Evolutionary conservation across 257 asterid species (phyloP).

Genomic region (Coffea eugenioides): DNA sequence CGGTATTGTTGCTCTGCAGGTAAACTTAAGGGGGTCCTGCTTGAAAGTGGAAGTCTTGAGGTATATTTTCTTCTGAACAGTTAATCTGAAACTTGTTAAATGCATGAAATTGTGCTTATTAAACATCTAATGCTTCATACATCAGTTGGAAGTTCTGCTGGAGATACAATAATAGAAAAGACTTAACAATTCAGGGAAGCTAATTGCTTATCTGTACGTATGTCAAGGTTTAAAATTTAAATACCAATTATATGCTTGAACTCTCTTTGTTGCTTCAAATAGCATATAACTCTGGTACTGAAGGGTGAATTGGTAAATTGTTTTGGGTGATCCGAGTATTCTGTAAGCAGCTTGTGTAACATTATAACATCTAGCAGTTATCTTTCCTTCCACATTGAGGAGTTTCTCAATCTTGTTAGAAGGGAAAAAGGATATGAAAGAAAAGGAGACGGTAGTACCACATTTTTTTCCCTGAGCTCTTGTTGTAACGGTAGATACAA

Average conservation of each 20-base stretch:
- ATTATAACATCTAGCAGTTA: neutral
- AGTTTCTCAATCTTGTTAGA: neutral
- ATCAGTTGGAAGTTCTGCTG: neutral
- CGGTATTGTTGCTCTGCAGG: constrained; percentile 48
- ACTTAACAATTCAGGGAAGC: neutral
- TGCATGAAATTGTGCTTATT: neutral
- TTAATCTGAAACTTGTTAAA: neutral
- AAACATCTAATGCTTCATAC: neutral
- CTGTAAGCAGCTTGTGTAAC: neutral
- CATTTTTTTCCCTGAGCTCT: neutral
- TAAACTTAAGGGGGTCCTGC: constrained; percentile 82
- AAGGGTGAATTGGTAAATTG: neutral
- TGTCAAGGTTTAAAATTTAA: neutral
- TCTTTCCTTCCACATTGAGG: neutral
- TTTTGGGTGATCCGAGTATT: neutral
- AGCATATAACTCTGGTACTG: neutral
- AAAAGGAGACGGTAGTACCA: too few species aligned
- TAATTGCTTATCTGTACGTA: neutral
- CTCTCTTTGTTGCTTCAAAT: neutral
- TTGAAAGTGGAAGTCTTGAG: constrained; percentile 96
- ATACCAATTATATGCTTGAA: neutral
- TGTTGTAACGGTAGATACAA: neutral
- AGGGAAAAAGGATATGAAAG: neutral
- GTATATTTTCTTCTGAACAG: constrained; percentile 30
- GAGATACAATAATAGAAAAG: neutral